Conservation (phyloP, 1,139 yeast genomes). For the Yamadazyma pseudoaaseri region DNA sequence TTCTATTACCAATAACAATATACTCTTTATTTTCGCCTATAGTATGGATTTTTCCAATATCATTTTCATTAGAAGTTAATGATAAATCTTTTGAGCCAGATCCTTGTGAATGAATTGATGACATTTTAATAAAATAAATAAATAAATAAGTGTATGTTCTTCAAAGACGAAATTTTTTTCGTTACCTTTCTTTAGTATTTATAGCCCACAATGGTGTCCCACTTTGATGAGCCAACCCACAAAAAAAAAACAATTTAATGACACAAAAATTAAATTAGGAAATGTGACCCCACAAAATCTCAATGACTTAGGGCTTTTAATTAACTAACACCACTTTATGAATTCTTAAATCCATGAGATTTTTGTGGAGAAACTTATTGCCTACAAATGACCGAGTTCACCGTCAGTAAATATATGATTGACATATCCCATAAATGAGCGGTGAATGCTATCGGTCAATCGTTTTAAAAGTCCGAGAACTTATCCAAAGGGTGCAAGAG, state of each 20-base stretch:
- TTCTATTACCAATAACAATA: conserved; percentile 30
- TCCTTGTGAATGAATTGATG: conserved; percentile 16
- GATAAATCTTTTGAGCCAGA: conserved; percentile 14
- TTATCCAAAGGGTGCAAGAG: too few relatives aligned
- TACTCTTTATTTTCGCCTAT: conserved; percentile 24
- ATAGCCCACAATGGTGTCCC: neutral
- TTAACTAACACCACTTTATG: neutral
- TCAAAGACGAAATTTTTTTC: too few relatives aligned
- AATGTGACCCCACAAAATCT: conserved; percentile 5
- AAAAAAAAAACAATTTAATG: conserved; percentile 1
- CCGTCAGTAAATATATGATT: too few relatives aligned
- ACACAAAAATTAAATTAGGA: neutral
- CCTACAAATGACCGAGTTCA: too few relatives aligned
- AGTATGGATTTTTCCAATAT: conserved; percentile 15
- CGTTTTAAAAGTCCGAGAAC: too few relatives aligned
- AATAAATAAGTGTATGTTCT: too few relatives aligned
- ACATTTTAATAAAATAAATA: neutral
- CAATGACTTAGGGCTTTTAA: neutral
- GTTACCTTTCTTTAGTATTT: neutral
- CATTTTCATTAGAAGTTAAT: conserved; percentile 11
- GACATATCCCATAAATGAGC: too few relatives aligned
- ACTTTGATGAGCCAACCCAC: conserved; percentile 6
- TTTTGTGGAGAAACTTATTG: conserved; percentile 2
- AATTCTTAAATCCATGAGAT: conserved; percentile 1
- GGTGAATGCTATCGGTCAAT: too few relatives aligned